phyloP scores from a whole-genome alignment of 2,329 filamentous ascomycete genomes.

The Podosphaera xanthii region DNA sequence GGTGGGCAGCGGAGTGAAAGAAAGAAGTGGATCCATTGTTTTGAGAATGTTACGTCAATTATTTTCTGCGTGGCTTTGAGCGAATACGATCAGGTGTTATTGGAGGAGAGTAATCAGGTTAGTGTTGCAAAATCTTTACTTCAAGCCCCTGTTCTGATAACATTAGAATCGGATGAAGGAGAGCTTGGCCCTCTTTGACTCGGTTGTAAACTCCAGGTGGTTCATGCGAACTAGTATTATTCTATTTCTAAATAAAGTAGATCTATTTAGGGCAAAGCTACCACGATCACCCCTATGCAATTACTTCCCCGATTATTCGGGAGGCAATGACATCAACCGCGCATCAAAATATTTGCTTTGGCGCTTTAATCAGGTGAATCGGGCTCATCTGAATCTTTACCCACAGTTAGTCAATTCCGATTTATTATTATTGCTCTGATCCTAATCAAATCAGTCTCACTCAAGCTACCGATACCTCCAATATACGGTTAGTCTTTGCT shows the following conservation, averaged over 20 bases:
- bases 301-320: slow-evolving; percentile 96
- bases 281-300: slow-evolving; percentile 71
- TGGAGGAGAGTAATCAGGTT: slow-evolving; percentile 95
- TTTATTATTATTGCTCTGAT: not conserved
- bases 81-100: slow-evolving; percentile 90
- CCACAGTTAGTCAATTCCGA: slow-evolving; percentile 51
- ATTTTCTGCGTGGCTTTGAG: slow-evolving; percentile 97
- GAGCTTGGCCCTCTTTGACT: slow-evolving; percentile 85
- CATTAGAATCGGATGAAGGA: slow-evolving; percentile 97
- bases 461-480: slow-evolving; percentile 95
- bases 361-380: slow-evolving; percentile 97
- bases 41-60: slow-evolving; percentile 97
- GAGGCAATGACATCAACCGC: slow-evolving; percentile 92
- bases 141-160: slow-evolving; percentile 5
- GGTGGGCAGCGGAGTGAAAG: slow-evolving; percentile 90
- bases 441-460: slow-evolving; percentile 45
- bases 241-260: slow-evolving; percentile 95
- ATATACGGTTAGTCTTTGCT: slow-evolving; percentile 91
- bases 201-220: slow-evolving; percentile 95
- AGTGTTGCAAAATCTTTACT: slow-evolving; percentile 11
- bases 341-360: slow-evolving; percentile 94
- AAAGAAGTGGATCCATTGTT: slow-evolving; percentile 99
- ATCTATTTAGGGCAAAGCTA: slow-evolving; percentile 91
- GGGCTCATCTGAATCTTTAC: slow-evolving; percentile 87
- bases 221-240: slow-evolving; percentile 99